Conservation (phyloP, 805 yeast genomes). For the Kluyveromyces wickerhamii region DNA sequence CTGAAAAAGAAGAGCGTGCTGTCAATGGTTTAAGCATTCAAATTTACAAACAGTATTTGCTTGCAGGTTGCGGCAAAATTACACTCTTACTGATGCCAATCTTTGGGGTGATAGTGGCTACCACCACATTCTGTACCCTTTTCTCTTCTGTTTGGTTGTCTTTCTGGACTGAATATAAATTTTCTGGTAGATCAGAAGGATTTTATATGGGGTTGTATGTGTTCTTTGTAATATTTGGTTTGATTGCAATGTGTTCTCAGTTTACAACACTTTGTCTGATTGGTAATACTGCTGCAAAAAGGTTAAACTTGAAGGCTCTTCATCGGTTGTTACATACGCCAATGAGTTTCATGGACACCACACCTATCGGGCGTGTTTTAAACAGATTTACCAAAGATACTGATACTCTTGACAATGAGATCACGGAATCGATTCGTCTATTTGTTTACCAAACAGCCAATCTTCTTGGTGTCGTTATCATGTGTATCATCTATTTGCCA, state of each 20-base stretch:
- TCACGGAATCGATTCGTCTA: conserved; percentile 61
- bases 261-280: conserved; percentile 29
- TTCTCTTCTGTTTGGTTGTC: conserved; percentile 58
- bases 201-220: conserved; percentile 75
- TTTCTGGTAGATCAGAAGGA: conserved; percentile 36
- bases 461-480: conserved; percentile 56
- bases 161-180: conserved; percentile 65
- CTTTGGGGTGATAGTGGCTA: conserved; percentile 18
- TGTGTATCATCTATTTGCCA: conserved; percentile 67
- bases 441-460: conserved; percentile 45
- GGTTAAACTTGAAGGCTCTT: conserved; percentile 54
- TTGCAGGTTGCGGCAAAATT: conserved; percentile 46
- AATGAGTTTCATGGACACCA: conserved; percentile 75
- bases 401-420: conserved; percentile 73
- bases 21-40: conserved; percentile 42
- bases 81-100: conserved; percentile 18
- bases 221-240: conserved; percentile 43
- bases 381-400: conserved; percentile 86
- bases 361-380: conserved; percentile 81
- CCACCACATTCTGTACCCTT: conserved; percentile 24
- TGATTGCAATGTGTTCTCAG: conserved; percentile 35
- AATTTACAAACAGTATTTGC: conserved; percentile 45
- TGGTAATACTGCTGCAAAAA: conserved; percentile 46
- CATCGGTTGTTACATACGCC: conserved; percentile 63
- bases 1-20: conserved; percentile 48